Percentiles rank a stretch among this genome's conserved stretches.
Conservation (phyloP, 2,329 filamentous ascomycete species). For the Diaporthe citrichinensis region DNA sequence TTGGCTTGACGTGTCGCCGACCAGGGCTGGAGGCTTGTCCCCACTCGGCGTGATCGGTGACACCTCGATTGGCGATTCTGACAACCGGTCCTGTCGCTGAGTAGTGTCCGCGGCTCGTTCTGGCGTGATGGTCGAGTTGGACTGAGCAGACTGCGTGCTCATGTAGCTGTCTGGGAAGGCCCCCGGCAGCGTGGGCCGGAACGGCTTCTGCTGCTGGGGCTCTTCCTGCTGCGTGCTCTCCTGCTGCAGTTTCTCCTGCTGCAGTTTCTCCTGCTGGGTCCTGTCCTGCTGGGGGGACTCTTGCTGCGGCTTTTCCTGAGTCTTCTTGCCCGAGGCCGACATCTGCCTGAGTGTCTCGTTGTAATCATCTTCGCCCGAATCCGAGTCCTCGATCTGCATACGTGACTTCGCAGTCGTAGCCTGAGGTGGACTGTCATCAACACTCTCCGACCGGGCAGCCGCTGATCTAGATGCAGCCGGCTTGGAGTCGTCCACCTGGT, state of each 20-base stretch:
- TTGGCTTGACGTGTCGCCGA: slow-evolving; percentile 79
- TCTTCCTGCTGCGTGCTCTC: slow-evolving; percentile 51
- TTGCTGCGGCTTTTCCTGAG: neutral
- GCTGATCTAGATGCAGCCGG: slow-evolving; percentile 59
- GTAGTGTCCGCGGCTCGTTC: slow-evolving; percentile 51
- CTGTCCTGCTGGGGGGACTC: slow-evolving; percentile 20
- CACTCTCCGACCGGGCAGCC: slow-evolving; percentile 53
- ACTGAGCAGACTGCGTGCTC: slow-evolving; percentile 49
- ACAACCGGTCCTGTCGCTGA: slow-evolving; percentile 62
- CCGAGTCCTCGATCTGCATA: slow-evolving; percentile 79
- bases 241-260: slow-evolving; percentile 43
- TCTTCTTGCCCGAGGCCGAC: slow-evolving; percentile 45
- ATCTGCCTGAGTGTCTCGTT: slow-evolving; percentile 48
- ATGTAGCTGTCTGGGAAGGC: slow-evolving; percentile 59
- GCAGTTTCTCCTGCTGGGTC: slow-evolving; percentile 37
- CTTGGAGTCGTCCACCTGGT: slow-evolving; percentile 59
- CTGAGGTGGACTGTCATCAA: slow-evolving; percentile 68
- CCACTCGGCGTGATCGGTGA: slow-evolving; percentile 64
- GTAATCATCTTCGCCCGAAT: slow-evolving; percentile 68
- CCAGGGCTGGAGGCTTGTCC: slow-evolving; percentile 74
- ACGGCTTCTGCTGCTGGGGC: slow-evolving; percentile 39
- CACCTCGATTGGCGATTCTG: slow-evolving; percentile 78
- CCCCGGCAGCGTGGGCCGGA: slow-evolving; percentile 55
- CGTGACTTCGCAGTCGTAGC: slow-evolving; percentile 72
- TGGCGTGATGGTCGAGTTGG: slow-evolving; percentile 46